phyloP scores from a whole-genome alignment of 331 rosid genomes.

The Acacia pycnantha region DNA sequence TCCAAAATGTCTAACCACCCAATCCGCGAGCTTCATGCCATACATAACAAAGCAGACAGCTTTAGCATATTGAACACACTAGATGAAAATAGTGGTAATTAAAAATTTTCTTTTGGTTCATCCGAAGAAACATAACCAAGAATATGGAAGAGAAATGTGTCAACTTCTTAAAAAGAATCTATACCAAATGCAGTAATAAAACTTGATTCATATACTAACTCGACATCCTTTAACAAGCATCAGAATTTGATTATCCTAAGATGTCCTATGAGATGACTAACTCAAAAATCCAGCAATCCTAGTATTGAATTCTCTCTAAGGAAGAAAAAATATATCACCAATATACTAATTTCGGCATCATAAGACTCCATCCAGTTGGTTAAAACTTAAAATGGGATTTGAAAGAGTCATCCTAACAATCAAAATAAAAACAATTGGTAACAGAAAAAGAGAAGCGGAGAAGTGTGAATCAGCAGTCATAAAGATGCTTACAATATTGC shows the following conservation, averaged over 20 bases:
- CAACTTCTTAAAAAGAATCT: not conserved
- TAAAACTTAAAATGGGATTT: not conserved
- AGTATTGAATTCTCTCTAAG: not conserved
- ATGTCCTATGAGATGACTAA: slow-evolving; percentile 4
- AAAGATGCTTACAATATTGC: not conserved
- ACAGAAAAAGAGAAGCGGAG: not conserved
- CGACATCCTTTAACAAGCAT: slow-evolving; percentile 8
- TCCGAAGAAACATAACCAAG: not conserved
- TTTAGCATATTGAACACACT: not conserved
- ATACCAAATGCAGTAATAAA: not conserved
- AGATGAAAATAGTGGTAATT: not conserved
- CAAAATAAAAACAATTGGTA: not conserved
- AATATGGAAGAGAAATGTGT: not conserved
- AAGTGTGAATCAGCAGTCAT: not conserved
- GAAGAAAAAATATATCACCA: not conserved
- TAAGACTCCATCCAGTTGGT: not conserved
- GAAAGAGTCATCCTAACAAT: not conserved
- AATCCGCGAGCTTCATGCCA: not conserved
- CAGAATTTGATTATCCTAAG: slow-evolving; percentile 18
- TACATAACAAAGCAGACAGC: not conserved
- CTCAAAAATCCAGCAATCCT: not conserved
- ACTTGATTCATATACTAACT: not conserved
- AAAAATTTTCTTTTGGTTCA: not conserved
- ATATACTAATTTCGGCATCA: not conserved
- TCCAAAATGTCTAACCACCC: not conserved